These are phyloP conservation scores for Lentinula raphanica DNA, from an alignment of 768 basidiomycete species.

Conservation along the genomic window DNA sequence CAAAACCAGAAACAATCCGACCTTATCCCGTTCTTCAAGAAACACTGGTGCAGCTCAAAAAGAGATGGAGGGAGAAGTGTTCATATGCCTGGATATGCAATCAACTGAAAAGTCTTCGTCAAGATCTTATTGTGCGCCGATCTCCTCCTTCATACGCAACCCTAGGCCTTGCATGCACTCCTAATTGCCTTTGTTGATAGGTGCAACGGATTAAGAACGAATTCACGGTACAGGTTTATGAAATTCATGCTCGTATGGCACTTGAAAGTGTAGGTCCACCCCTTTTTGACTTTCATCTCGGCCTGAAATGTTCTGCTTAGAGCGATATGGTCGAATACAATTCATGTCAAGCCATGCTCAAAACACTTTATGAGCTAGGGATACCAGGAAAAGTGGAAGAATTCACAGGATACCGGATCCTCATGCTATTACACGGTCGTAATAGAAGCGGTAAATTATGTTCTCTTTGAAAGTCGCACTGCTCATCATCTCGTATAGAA, in stretches of 20 bases:
- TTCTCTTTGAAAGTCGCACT: background rate
- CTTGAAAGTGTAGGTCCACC: constrained; percentile 70
- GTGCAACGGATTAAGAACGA: constrained; percentile 99
- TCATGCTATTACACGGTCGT: constrained; percentile 90
- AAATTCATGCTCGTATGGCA: constrained; percentile 97
- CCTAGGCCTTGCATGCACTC: constrained; percentile 13
- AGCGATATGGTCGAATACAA: constrained; percentile 98
- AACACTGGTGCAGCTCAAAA: constrained; percentile 83
- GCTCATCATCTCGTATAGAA: constrained; percentile 45
- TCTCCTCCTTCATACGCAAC: constrained; percentile 18
- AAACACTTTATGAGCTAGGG: constrained; percentile 87
- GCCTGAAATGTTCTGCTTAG: constrained; percentile 35
- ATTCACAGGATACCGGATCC: constrained; percentile 95
- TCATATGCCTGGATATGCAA: constrained; percentile 90
- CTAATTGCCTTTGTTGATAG: constrained; percentile 34
- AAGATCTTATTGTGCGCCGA: constrained; percentile 88
- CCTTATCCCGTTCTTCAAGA: constrained; percentile 80
- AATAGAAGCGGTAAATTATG: constrained; percentile 83
- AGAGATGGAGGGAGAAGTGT: constrained; percentile 75
- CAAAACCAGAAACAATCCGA: constrained; percentile 89
- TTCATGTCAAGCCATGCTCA: constrained; percentile 90
- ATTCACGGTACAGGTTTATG: constrained; percentile 95
- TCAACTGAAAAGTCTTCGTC: constrained; percentile 95
- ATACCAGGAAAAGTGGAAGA: constrained; percentile 91
- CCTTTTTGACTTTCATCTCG: constrained; percentile 5